A percentile compares a stretch with the other conserved stretches of the same genome.
Evolutionary conservation across 805 yeast species (phyloP).

Genomic region (Ogataea saltuana): DNA sequence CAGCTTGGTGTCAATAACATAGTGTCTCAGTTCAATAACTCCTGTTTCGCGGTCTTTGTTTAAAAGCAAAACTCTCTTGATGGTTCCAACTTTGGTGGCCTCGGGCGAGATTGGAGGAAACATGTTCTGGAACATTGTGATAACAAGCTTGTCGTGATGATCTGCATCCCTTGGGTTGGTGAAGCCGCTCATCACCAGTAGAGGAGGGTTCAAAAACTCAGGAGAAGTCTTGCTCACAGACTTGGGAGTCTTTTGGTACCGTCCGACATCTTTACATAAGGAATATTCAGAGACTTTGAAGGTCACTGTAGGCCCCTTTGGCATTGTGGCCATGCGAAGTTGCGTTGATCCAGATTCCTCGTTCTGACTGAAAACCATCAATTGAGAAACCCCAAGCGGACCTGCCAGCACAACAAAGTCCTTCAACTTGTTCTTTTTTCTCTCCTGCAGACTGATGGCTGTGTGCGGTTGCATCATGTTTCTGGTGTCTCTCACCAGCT

Average conservation of each 20-base stretch:
- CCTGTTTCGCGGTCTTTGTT: conserved; percentile 72
- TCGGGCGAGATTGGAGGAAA: conserved; percentile 95
- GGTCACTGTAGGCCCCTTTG: conserved; percentile 91
- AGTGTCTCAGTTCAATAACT: conserved; percentile 83
- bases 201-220: conserved; percentile 77
- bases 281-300: conserved; percentile 79
- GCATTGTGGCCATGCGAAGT: conserved; percentile 80
- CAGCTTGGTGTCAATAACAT: conserved; percentile 79
- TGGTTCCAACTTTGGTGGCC: conserved; percentile 66
- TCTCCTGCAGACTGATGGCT: conserved; percentile 81
- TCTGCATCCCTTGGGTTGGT: conserved; percentile 61
- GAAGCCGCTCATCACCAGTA: conserved; percentile 92
- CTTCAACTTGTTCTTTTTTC: conserved; percentile 82
- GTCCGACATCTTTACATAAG: conserved; percentile 75
- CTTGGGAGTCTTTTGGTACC: conserved; percentile 73
- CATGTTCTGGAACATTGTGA: conserved; percentile 92
- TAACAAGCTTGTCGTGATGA: conserved; percentile 74
- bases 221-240: conserved; percentile 63
- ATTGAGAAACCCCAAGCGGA: conserved; percentile 88
- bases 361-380: conserved; percentile 83
- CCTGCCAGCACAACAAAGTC: conserved; percentile 99
- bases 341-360: conserved; percentile 77
- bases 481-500: conserved; percentile 84
- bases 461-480: conserved; percentile 95
- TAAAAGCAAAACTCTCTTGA: conserved; percentile 82